Evolutionary conservation across 2,329 filamentous ascomycete genomes (phyloP), one percentile per base, ranked within the genome.

Genomic region (Ambrosiella beaveri): DNA sequence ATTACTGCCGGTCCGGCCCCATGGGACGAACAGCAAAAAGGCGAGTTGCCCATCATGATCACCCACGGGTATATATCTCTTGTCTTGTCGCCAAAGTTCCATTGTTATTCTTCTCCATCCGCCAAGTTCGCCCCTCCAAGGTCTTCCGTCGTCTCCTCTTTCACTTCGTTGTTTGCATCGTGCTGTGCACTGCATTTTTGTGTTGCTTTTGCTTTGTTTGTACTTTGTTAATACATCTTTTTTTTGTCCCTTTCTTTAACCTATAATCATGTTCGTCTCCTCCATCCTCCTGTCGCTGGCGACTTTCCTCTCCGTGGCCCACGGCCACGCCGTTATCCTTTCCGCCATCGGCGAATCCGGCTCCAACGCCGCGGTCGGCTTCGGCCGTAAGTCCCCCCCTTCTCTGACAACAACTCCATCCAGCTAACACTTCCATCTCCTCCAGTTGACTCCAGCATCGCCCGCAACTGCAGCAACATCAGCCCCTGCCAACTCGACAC

Each of bases 401-500:
- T 15, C 27, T 56, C n/a, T 37, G 8, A n/a, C 37, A 13, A 13
- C 9, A 17, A 7, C 44, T 38, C 38, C 38, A 38, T 8, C 7
- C 9, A 13, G 8, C 44, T 35, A 55, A 38, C 56, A n/a, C 12
- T 61, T 19, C 61, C 7, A 36, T 15, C 27, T 44, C 1, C 53
- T 5, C 9, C 15, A 75, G 74, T 83, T 59, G 73, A 78, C 63
- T 68, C 74, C 44, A 68, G 68, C 60, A 73, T 81, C 63, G 78
- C 81, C 35, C 75, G 81, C 62, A 81, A 83, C 66, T 82, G 81
- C 66, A 82, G 78, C 13, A 71, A 71, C 58, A 80, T 82, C 69
- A 79, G 74, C 66, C 81, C 81, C n/a, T 84, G 82, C 71, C 80
- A 84, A 65, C 77, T 80, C 62, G 81, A 85, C 60, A 73, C 79